Evolutionary conservation across 1,139 yeast genomes (phyloP), one percentile per base, ranked within the genome.

Genomic region (Petasospora rhodanensis): DNA sequence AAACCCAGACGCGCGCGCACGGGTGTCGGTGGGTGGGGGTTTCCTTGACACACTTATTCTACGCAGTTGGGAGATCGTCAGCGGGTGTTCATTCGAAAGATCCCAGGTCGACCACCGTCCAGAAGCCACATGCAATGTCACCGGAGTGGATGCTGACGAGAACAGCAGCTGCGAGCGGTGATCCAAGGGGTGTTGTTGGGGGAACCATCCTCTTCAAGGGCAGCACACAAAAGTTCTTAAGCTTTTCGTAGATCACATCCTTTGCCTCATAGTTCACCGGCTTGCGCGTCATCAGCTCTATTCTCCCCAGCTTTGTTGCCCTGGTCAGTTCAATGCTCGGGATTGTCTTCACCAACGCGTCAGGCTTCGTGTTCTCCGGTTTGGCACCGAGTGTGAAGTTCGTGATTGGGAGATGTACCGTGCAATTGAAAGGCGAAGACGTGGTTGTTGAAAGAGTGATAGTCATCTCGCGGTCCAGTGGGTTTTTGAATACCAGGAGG

Each of bases 271-370:
- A 35, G 12, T 35, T 37, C 13, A 32, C 28, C 1, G 31, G 33
- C 5, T 27, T 24, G 17, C 61, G 37, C 12, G 41, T 46, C 46
- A 56, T 41, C 13, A 49, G 29, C 35, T 56, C 62, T 3, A 49
- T 43, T 25, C 60, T 42, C 3, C 58, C 44, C 0, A 46, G 11
- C 16, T 49, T 54, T 1, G 61, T 47, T 2, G 31, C 32, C 7
- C 40, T 37, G 0, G 49, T 47, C 5, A 57, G 37, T 19, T 45
- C 41, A 1, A 48, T 24, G 0, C 56, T 49, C 7, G 64, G 58
- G 1, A 53, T 42, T 2, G 45, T 32, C 16, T 48, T 47, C 1
- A 53, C 26, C 4, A 51, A 32, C 0, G 27, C 18, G 7, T 54
- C 56, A 3, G 49, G 26, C 18, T 47, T 52, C 2, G 37, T 19